Base-by-base conservation (phyloP, 345 rosid genomes). In the Ailanthus altissimus region DNA sequence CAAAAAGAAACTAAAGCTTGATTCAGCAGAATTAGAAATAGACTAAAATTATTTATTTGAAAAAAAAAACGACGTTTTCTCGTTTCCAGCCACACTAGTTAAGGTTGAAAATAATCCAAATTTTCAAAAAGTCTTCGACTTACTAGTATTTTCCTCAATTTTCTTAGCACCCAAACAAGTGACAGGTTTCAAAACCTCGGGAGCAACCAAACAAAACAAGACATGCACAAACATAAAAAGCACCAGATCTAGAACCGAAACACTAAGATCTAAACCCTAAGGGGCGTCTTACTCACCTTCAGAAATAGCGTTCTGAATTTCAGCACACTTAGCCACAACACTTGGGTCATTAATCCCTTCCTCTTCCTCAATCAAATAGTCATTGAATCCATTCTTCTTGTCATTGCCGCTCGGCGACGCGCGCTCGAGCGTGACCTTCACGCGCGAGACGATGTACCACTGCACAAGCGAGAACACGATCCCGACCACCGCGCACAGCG, bases 281-380 rank as follows among this genome's bases (percentile, higher is more conserved):
- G 5, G 7, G 56, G 10, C 11, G 72, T 53, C 13, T 32, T 21
- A 15, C 45, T 82, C 64, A 93, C 97, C 97, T 90, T 89, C 92
- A 3, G 96, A 88, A 6, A 94, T 94, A 66, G 97, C 98, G 51
- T 26, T 90, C 72, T 94, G 98, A 40, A 94, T 92, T 9, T 90
- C 97, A 23, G 93, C 93, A 70, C 97, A 92, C 83, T 87, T 92
- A 66, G 81, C 75, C 0, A 92, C 90, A 9, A 86, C 92, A 72
- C 72, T 83, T 40, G 85, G 86, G 50, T 94, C 96, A 58, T 88
- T 83, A 70, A 92, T 59, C 0, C 91, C 93, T 74, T 94, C 98
- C 74, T 92, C 97, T 65, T 94, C 96, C 79, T 91, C 98, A 28
- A 94, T 91, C 75, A 94, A 80, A 53, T 73, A 86, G 23, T 92